Evolutionary conservation across 768 basidiomycete genomes (phyloP).

Genomic region (Boletellus emodensis): DNA sequence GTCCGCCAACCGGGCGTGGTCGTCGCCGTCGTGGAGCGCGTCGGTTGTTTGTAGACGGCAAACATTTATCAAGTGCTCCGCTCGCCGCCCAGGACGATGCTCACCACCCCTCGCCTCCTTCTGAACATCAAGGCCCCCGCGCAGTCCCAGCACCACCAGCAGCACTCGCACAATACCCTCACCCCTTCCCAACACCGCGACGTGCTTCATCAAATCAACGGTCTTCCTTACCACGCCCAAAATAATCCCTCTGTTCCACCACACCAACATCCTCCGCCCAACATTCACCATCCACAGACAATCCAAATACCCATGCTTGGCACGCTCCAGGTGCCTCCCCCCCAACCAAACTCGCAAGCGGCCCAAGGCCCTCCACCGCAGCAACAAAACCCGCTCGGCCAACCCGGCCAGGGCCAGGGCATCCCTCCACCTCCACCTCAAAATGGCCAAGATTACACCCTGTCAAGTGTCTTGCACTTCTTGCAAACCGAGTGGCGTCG

Average conservation of each 20-base stretch:
- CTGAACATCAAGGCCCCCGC: conserved; percentile 30
- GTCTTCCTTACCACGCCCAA: conserved; percentile 28
- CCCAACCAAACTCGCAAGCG: conserved; percentile 37
- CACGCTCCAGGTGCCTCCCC: conserved; percentile 60
- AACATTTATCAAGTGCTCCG: conserved; percentile 24
- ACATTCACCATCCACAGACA: conserved; percentile 37
- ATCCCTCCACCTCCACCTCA: conserved; percentile 76
- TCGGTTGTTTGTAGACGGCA: conserved; percentile 32
- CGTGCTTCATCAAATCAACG: conserved; percentile 27
- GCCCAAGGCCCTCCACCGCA: conserved; percentile 45
- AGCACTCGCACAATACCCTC: conserved; percentile 28
- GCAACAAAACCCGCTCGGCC: conserved; percentile 53
- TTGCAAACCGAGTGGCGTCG: conserved; percentile 97
- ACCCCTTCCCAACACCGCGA: conserved; percentile 26
- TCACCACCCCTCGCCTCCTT: conserved; percentile 32
- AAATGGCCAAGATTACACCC: conserved; percentile 88
- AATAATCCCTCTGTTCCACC: conserved; percentile 6
- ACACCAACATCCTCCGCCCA: conserved; percentile 27
- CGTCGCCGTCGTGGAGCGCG: conserved; percentile 13
- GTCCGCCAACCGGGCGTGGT: conserved; percentile 1
- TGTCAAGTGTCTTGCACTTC: conserved; percentile 94
- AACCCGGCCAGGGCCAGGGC: conserved; percentile 49
- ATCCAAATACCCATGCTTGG: conserved; percentile 70
- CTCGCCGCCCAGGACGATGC: conserved; percentile 26
- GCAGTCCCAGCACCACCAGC: conserved; percentile 21